Base-by-base conservation (phyloP, 2,329 filamentous ascomycete genomes). In the Xylariaceae sp. region DNA sequence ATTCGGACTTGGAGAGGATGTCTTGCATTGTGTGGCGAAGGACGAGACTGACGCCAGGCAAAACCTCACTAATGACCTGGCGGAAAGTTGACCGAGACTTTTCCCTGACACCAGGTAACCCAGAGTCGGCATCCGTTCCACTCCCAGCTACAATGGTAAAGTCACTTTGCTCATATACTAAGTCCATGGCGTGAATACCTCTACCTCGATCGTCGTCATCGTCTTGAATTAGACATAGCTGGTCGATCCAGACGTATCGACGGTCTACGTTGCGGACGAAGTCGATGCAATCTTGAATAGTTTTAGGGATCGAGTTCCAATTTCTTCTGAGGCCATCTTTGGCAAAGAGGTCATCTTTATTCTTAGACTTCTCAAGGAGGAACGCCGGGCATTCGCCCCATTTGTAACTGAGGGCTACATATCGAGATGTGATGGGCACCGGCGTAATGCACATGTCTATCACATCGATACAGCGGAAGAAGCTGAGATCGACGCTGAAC, bases 391-490 rank as follows among this genome's bases (percentile, higher is more conserved):
- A 59, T 23, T 55, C 58, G 2, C 60, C 62, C 58, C 62, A 63
- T 56, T 52, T 60, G 31, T 61, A 63, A 34, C 62, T 65, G 16
- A 63, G 60, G 24, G 60, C 60, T 26, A 60, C 53, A 45, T 65
- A 63, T 52, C 39, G 52, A 23, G 57, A 48, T 14, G 55, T 55
- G 31, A 65, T 63, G 11, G 58, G 44, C n/a, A 63, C 50, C 4
- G 60, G 39, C 39, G 31, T 48, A 31, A 65, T 63, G 44, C 60
- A 60, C 49, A 61, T 63, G 6, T 63, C 53, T 21, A 56, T 53
- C 41, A 65, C 62, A 46, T 61, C 60, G 31, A 65, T 61, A 45
- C 56, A 58, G 21, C 62, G 46, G 50, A 63, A 63, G 43, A 65
- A 65, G 43, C 60, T 63, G 6, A 63, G 53, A 49, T 65, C 52